phyloP scores from a whole-genome alignment of 148 eudicot genomes.

The Simmondsia chinensis region DNA sequence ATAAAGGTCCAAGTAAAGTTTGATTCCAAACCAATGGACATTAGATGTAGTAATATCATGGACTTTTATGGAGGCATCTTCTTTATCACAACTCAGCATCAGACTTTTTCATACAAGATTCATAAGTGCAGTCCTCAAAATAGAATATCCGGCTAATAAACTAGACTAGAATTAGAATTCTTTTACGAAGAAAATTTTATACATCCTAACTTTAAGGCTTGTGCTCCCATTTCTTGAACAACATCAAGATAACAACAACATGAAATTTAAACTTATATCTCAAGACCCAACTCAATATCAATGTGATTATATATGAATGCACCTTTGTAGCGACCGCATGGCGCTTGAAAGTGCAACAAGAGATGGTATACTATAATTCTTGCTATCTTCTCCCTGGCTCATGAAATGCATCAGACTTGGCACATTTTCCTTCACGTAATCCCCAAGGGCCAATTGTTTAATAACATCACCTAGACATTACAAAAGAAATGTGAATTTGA shows the following conservation, averaged over 20 bases:
- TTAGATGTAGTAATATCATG: too few species aligned
- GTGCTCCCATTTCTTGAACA: too few species aligned
- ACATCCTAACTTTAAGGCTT: too few species aligned
- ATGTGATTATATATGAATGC: not conserved
- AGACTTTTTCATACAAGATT: too few species aligned
- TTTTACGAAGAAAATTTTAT: too few species aligned
- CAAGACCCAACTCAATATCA: not conserved
- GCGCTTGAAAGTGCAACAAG: slow-evolving; percentile 72
- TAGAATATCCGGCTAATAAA: too few species aligned
- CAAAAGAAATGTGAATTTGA: not conserved
- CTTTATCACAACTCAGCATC: too few species aligned
- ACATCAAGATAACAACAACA: not conserved
- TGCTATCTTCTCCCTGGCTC: slow-evolving; percentile 17
- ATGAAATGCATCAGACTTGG: slow-evolving; percentile 64
- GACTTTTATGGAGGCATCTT: too few species aligned
- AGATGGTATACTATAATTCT: slow-evolving; percentile 47
- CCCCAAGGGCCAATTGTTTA: slow-evolving; percentile 37
- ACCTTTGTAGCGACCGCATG: slow-evolving; percentile 77
- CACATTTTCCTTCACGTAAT: slow-evolving; percentile 53
- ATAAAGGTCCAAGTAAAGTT: too few species aligned
- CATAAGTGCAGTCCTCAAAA: too few species aligned
- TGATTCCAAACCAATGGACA: too few species aligned
- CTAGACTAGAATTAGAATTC: too few species aligned
- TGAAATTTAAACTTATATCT: not conserved
- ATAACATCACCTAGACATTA: slow-evolving; percentile 33